Percentiles rank a stretch among this genome's conserved stretches.
Evolutionary conservation across 495 filamentous ascomycete species (phyloP).

Genomic region (Penicillium dipodomyicola): DNA sequence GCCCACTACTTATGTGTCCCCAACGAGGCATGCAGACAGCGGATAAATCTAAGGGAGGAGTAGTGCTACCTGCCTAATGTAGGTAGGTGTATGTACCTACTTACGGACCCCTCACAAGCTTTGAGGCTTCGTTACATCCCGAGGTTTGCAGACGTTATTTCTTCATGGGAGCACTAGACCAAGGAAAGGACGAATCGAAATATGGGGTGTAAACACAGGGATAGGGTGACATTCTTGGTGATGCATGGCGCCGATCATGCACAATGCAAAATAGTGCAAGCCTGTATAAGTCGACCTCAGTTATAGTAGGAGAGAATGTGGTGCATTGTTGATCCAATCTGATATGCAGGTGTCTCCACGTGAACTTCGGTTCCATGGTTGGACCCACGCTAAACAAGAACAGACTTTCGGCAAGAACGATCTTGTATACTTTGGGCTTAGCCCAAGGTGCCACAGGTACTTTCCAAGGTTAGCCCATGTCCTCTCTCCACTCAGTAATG

Average conservation of each 20-base stretch:
- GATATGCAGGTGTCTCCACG: slow-evolving; percentile 7
- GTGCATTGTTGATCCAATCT: slow-evolving; percentile 4
- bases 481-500: not conserved
- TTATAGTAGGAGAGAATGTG: not conserved
- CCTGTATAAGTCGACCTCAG: not conserved
- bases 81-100: not conserved
- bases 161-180: not conserved
- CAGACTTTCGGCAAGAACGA: slow-evolving; percentile 5
- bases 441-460: not conserved
- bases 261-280: not conserved
- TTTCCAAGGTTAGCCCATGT: not conserved
- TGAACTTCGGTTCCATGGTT: not conserved
- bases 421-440: not conserved
- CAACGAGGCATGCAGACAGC: not conserved
- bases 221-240: slow-evolving; percentile 1
- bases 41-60: too few relatives aligned
- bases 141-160: not conserved
- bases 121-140: not conserved
- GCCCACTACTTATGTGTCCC: not conserved
- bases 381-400: not conserved
- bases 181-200: not conserved
- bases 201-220: slow-evolving; percentile 1
- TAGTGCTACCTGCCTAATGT: not conserved
- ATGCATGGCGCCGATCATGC: slow-evolving; percentile 2
- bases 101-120: not conserved